Conservation (phyloP, 257 asterid species). For the Leptodermis oblonga region DNA sequence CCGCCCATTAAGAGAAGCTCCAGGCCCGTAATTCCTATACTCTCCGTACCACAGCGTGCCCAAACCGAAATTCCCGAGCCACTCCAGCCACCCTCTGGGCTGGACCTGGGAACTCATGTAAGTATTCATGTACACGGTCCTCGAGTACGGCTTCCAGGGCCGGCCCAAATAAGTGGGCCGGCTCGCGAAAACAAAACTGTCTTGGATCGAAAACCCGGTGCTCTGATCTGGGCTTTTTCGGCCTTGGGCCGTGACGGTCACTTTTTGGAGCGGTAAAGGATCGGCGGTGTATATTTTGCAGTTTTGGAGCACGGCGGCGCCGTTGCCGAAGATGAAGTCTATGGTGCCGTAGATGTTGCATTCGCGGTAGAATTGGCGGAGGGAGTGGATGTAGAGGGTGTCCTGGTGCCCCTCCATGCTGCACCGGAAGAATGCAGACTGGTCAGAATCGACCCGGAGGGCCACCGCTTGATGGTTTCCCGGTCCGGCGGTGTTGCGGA, state of each 20-base stretch:
- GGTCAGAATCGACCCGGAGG: conserved; percentile 92
- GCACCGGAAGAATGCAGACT: conserved; percentile 93
- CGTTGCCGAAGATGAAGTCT: conserved; percentile 95
- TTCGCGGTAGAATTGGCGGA: conserved; percentile 94
- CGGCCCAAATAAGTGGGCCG: conserved; percentile 78
- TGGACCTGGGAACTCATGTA: conserved; percentile 84
- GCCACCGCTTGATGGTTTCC: conserved; percentile 82
- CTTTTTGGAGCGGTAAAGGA: conserved; percentile 77
- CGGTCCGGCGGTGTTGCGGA: conserved; percentile 97
- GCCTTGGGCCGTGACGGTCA: conserved; percentile 95
- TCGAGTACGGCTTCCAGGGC: conserved; percentile 80
- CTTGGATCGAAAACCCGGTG: conserved; percentile 81
- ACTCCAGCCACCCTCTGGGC: conserved; percentile 94
- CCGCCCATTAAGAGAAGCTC: conserved; percentile 56
- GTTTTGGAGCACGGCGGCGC: conserved; percentile 88
- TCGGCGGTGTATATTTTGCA: conserved; percentile 68
- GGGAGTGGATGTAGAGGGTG: conserved; percentile 92
- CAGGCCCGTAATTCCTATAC: conserved; percentile 91
- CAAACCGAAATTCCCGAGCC: conserved; percentile 77
- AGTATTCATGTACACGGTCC: conserved; percentile 72
- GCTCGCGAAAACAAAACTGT: conserved; percentile 63
- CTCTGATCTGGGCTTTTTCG: conserved; percentile 81
- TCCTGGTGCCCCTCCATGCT: conserved; percentile 96
- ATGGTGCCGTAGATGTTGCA: conserved; percentile 90
- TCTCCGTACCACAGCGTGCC: conserved; percentile 86